A percentile compares a stretch with the other conserved stretches of the same genome.
phyloP scores from a whole-genome alignment of 495 filamentous ascomycete genomes.

The Diplogelasinospora grovesii region DNA sequence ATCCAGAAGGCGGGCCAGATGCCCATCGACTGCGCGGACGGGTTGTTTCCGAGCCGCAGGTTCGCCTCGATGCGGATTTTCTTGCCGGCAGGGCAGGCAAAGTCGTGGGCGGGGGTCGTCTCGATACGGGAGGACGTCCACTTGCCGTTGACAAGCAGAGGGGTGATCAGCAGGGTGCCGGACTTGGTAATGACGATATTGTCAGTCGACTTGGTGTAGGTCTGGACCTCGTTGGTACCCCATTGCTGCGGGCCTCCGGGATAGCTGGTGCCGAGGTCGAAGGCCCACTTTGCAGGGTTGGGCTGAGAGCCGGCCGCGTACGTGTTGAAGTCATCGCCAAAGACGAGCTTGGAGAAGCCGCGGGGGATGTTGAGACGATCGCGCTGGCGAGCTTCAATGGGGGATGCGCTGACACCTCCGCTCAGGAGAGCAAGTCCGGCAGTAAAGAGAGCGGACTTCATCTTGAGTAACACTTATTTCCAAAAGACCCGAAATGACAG shows the following conservation, averaged over 20 bases:
- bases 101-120: slow-evolving; percentile 20
- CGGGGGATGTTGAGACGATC: slow-evolving; percentile 6
- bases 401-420: no score
- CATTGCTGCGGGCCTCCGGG: slow-evolving; percentile 21
- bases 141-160: slow-evolving; percentile 4
- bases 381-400: no score
- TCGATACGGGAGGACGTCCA: slow-evolving; percentile 45
- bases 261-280: slow-evolving; percentile 22
- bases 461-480: no score
- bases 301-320: slow-evolving; percentile 6
- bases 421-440: no score
- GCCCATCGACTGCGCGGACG: slow-evolving; percentile 29
- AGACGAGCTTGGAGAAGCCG: slow-evolving; percentile 7
- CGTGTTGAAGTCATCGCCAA: slow-evolving; percentile 15
- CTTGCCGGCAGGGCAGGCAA: slow-evolving; percentile 28
- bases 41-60: slow-evolving; percentile 30
- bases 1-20: slow-evolving; percentile 48
- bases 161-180: slow-evolving; percentile 16
- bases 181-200: slow-evolving; percentile 20
- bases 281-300: slow-evolving; percentile 16
- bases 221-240: slow-evolving; percentile 28
- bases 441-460: no score
- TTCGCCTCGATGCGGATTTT: slow-evolving; percentile 31
- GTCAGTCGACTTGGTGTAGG: slow-evolving; percentile 17
- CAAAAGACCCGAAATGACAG: no score